Evolutionary conservation across 2,329 filamentous ascomycete species (phyloP).

Genomic region (Ciborinia camelliae): DNA sequence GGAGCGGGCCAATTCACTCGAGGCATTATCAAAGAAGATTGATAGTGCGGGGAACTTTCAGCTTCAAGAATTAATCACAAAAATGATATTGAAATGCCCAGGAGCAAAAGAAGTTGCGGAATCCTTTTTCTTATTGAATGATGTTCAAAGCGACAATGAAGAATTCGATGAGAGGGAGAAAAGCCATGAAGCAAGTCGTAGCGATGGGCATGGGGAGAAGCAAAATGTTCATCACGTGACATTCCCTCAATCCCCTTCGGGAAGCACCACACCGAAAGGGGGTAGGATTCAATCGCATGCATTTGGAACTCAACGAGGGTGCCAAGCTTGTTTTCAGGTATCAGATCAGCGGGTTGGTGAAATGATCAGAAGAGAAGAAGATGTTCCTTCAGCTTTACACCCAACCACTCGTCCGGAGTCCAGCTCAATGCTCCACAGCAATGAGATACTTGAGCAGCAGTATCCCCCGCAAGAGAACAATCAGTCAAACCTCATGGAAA

Average conservation of each 20-base stretch:
- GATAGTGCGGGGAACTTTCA: neutral
- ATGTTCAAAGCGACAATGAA: neutral
- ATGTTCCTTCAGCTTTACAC: neutral
- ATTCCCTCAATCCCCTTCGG: accelerated
- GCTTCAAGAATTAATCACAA: constrained; percentile 1
- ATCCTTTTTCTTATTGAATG: neutral
- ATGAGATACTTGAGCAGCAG: neutral
- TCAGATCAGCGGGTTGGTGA: too few relatives aligned
- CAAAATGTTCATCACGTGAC: neutral
- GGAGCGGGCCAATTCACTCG: neutral
- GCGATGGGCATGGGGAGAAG: neutral
- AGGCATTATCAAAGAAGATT: constrained; percentile 3
- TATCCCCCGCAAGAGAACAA: too few relatives aligned
- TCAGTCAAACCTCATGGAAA: neutral
- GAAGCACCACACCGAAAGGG: neutral
- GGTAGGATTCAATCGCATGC: neutral
- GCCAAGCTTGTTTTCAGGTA: neutral
- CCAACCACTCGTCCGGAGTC: neutral
- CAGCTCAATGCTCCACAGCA: neutral
- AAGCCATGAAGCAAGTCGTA: neutral
- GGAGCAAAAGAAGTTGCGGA: constrained; percentile 8
- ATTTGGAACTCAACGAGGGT: too few relatives aligned
- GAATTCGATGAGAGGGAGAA: neutral
- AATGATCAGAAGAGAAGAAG: neutral
- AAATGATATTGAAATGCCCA: neutral